Evolutionary conservation across 495 filamentous ascomycete species (phyloP), one percentile per base, ranked within the genome.

Genomic region (Penicillium atrosanguineum): DNA sequence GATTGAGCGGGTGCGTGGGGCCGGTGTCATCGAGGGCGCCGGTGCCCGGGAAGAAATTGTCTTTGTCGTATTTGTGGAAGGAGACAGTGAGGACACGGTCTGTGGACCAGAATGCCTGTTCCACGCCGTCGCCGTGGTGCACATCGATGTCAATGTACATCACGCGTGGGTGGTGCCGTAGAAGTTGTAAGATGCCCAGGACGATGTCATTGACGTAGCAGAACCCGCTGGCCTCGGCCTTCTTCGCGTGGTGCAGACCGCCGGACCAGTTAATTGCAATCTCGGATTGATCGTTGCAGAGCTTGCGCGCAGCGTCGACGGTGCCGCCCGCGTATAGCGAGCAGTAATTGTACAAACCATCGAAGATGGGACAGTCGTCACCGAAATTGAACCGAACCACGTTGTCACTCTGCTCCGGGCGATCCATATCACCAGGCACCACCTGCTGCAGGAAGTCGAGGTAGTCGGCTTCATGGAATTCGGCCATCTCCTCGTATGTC

Each of bases 211-310:
- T 98, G 63, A 96, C 86, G 72, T 98, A 98, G 74, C 94, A 98
- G 73, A 98, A 98, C 6, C 94, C 94, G 45, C 85, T 89, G 16
- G 95, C 94, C 69, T 95, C 89, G 64, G 86, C 84, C 63, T 95
- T 96, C 67, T 96, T 96, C 23, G 94, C 94, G 69, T 98, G 94
- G 65, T 98, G 94, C n/a, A 98, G 77, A 4, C 94, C 94, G 18
- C 94, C 94, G n/a, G 91, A 93, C 94, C 94, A 98, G 69, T 96
- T 96, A 75, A 97, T 92, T 11, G 94, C 94, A 61, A 98, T 97
- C 64, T 96, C 86, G 21, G 90, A 87, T 71, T 97, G 89, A 34
- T 86, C 77, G 62, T 87, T 86, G 60, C 86, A 87, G 34, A 98
- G 82, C 68, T 93, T 94, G 53, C 90, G 87, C 25, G 94, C 93